phyloP scores from a whole-genome alignment of 495 filamentous ascomycete species.

The Penicillium simplicissimum region DNA sequence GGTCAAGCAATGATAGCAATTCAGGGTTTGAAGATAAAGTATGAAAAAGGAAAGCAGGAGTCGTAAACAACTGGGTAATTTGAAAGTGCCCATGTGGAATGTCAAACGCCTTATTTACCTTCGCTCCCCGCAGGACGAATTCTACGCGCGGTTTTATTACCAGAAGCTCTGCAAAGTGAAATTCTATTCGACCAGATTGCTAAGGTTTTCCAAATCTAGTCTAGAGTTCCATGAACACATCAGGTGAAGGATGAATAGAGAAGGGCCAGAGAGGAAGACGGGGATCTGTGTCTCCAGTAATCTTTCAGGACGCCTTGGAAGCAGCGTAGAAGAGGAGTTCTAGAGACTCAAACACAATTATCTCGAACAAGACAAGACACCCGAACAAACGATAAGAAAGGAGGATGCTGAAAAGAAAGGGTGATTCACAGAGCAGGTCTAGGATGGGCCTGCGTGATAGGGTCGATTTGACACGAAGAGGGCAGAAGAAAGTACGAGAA shows the following conservation, averaged over 20 bases:
- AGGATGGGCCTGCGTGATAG: not conserved
- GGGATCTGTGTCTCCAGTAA: not conserved
- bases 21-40: not conserved
- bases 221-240: not conserved
- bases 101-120: conserved; percentile 16
- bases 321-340: not conserved
- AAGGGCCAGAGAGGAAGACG: not conserved
- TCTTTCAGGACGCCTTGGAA: not conserved
- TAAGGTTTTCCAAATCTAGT: not conserved
- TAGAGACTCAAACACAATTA: not conserved
- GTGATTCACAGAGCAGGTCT: not conserved
- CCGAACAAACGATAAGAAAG: not conserved
- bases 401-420: not conserved
- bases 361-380: not conserved
- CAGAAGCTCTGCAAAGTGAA: not conserved
- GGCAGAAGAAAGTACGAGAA: not conserved
- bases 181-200: conserved; percentile 1
- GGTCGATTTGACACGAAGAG: conserved; percentile 3
- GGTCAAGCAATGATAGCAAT: conserved; percentile 7
- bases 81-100: conserved; percentile 22
- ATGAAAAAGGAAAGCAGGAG: conserved; percentile 16
- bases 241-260: not conserved
- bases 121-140: conserved; percentile 13
- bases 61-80: conserved; percentile 6
- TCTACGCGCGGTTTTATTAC: conserved; percentile 14